Evolutionary conservation across 1,284 basidiomycete genomes (phyloP).

Genomic region (Retiboletus flavoniger): DNA sequence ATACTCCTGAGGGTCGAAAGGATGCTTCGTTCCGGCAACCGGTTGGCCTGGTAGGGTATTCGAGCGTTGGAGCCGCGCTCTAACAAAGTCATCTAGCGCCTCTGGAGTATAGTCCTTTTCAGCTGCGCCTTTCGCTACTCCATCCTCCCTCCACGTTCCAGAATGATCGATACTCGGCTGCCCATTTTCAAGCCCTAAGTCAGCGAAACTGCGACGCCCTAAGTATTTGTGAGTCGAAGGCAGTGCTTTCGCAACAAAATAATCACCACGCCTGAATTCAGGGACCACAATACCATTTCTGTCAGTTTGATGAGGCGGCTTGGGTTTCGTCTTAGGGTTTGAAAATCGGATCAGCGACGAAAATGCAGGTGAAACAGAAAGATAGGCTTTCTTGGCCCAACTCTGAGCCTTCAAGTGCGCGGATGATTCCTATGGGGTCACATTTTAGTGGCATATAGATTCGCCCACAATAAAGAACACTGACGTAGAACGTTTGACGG

Average conservation of each 20-base stretch:
- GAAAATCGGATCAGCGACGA: slow-evolving; percentile 4
- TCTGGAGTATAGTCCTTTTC: not conserved
- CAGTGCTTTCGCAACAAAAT: not conserved
- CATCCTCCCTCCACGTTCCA: not conserved
- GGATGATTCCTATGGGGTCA: slow-evolving; percentile 22
- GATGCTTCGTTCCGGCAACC: not conserved
- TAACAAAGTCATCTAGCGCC: not conserved
- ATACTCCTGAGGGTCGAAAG: slow-evolving; percentile 74
- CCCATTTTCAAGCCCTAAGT: slow-evolving; percentile 1
- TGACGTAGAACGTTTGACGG: slow-evolving; percentile 62
- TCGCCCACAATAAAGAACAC: slow-evolving; percentile 18
- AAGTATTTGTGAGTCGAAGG: slow-evolving; percentile 7
- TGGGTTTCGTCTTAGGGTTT: not conserved
- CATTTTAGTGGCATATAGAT: slow-evolving; percentile 6
- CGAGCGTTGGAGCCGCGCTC: not conserved
- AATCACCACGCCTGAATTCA: slow-evolving; percentile 11
- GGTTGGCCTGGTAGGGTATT: not conserved
- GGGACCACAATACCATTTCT: not conserved
- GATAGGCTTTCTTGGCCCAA: slow-evolving; percentile 18
- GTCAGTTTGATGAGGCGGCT: not conserved
- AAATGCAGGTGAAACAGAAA: slow-evolving; percentile 9
- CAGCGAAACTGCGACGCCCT: not conserved
- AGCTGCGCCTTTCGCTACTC: not conserved
- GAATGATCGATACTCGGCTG: not conserved
- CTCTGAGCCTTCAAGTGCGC: not conserved